A percentile compares a stretch with the other conserved stretches of the same genome.
Conservation (phyloP, 2,329 filamentous ascomycete species). For the Penicillium sp. region DNA sequence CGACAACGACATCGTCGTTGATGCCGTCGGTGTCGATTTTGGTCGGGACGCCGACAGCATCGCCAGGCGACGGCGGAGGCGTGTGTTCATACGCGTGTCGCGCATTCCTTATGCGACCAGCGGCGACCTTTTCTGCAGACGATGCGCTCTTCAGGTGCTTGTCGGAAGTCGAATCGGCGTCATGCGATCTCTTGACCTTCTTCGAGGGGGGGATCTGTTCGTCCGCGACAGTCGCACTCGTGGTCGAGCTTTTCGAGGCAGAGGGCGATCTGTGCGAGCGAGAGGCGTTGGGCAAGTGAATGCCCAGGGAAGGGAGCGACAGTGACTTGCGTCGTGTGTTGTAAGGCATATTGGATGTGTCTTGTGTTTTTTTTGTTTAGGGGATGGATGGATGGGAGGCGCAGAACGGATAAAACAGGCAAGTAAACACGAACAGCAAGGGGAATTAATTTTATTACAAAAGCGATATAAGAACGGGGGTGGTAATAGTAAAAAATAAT, state of each 20-base stretch:
- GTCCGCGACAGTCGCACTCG: constrained; percentile 52
- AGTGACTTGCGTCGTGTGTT: constrained; percentile 96
- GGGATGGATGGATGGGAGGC: constrained; percentile 10
- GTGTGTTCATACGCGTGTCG: constrained; percentile 64
- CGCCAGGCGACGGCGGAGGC: constrained; percentile 70
- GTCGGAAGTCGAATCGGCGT: constrained; percentile 41
- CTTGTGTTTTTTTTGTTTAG: neutral
- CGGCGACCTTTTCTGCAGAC: constrained; percentile 26
- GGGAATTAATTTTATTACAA: constrained; percentile 20
- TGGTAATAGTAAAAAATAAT: constrained; percentile 7
- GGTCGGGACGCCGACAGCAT: constrained; percentile 42
- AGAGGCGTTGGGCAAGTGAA: constrained; percentile 66
- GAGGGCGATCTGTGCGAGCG: constrained; percentile 56
- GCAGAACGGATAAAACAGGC: constrained; percentile 16
- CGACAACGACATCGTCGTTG: constrained; percentile 92
- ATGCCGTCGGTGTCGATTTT: constrained; percentile 78
- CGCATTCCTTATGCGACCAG: constrained; percentile 26
- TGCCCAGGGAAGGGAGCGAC: constrained; percentile 86
- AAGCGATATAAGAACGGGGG: constrained; percentile 15
- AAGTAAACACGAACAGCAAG: constrained; percentile 14
- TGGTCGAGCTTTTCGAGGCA: constrained; percentile 53
- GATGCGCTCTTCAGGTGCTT: constrained; percentile 22
- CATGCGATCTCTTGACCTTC: constrained; percentile 76
- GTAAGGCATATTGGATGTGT: constrained; percentile 68
- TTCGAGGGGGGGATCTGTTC: constrained; percentile 53